Conservation (phyloP, 768 basidiomycete species). For the Cystobasidium tubakii region DNA sequence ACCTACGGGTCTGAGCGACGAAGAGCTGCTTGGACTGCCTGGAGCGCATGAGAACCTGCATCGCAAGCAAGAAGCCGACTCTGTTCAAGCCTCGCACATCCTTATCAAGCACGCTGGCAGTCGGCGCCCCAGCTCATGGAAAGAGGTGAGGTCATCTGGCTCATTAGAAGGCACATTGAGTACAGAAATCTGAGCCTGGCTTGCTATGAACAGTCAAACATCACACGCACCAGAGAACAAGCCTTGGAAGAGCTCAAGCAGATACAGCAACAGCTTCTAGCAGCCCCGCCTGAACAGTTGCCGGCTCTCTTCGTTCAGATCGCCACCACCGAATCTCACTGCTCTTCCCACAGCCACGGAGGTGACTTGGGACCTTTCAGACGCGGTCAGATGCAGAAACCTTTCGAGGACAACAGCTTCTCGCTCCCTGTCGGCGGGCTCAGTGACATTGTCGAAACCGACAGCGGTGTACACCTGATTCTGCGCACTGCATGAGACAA, state of each 20-base stretch:
- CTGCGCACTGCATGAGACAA: constrained; percentile 56
- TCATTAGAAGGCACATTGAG: not conserved
- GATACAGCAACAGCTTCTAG: constrained; percentile 56
- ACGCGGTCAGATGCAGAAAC: constrained; percentile 88
- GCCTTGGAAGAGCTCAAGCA: constrained; percentile 71
- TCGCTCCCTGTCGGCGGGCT: constrained; percentile 66
- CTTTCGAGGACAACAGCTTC: constrained; percentile 85
- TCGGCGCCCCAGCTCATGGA: constrained; percentile 53
- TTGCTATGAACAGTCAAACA: constrained; percentile 56
- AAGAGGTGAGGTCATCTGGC: constrained; percentile 48
- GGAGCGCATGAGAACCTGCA: constrained; percentile 41
- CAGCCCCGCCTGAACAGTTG: constrained; percentile 46
- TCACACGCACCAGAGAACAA: constrained; percentile 80
- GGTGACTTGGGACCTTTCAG: constrained; percentile 84
- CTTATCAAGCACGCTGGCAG: constrained; percentile 71
- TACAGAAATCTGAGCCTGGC: not conserved
- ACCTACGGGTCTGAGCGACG: constrained; percentile 37
- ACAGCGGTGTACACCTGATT: constrained; percentile 92
- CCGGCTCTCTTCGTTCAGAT: constrained; percentile 65
- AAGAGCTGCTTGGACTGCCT: constrained; percentile 40
- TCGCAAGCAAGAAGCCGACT: constrained; percentile 47
- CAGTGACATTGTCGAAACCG: constrained; percentile 61
- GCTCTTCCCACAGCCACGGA: constrained; percentile 69
- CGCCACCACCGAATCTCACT: constrained; percentile 74
- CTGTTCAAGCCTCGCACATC: constrained; percentile 83